Conservation (phyloP, 257 asterid genomes). For the Paraleonurus japonicus region DNA sequence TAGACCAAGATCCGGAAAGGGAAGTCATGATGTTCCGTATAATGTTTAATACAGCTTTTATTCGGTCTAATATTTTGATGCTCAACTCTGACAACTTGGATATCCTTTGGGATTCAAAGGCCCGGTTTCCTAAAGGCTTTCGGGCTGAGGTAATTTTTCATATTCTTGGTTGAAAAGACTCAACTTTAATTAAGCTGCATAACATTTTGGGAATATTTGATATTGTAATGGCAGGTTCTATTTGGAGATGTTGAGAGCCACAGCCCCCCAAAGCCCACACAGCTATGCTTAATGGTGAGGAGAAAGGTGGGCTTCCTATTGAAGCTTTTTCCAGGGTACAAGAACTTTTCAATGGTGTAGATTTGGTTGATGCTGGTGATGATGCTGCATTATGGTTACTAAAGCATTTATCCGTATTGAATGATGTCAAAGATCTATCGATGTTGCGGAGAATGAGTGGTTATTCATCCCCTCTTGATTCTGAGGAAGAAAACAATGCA, state of each 20-base stretch:
- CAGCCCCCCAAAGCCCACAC: conserved; percentile 65
- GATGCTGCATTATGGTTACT: conserved; percentile 96
- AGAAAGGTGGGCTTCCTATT: conserved; percentile 87
- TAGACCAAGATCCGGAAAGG: conserved; percentile 91
- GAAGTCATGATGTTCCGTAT: conserved; percentile 98
- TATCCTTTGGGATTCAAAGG: conserved; percentile 87
- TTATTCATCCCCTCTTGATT: conserved; percentile 82
- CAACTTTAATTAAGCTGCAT: conserved; percentile 14
- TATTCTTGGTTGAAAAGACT: conserved; percentile 7
- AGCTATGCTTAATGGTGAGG: conserved; percentile 76
- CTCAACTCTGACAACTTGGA: conserved; percentile 94
- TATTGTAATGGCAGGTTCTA: conserved; percentile 53
- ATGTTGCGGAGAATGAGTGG: conserved; percentile 71
- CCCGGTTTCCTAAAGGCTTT: conserved; percentile 85
- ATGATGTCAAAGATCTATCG: conserved; percentile 81
- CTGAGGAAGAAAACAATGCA: conserved; percentile 92
- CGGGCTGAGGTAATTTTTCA: conserved; percentile 79
- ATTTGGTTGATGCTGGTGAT: conserved; percentile 80
- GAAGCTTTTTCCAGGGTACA: conserved; percentile 94
- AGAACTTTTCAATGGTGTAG: conserved; percentile 85
- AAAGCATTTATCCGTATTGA: conserved; percentile 76
- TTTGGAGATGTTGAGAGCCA: conserved; percentile 94
- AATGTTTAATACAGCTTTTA: conserved; percentile 95
- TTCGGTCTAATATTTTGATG: conserved; percentile 92
- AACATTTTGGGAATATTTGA: conserved; percentile 26